Base-by-base conservation (phyloP, 2,329 filamentous ascomycete genomes). In the Sphaerulina vaccinii region DNA sequence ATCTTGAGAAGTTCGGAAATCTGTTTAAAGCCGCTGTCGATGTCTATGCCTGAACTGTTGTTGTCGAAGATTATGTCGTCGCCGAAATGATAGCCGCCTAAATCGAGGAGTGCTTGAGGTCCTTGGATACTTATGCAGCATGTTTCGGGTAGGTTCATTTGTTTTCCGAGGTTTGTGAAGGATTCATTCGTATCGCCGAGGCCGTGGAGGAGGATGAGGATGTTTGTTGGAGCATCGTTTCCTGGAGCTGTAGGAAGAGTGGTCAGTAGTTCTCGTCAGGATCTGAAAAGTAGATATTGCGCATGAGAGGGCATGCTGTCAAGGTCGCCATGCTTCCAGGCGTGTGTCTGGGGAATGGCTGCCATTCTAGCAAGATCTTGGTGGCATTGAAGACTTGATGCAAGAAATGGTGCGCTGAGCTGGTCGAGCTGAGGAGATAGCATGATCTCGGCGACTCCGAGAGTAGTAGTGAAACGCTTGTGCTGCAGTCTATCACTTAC, bases 131-230 rank as follows among this genome's bases (percentile, higher is more conserved):
- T 81, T 48, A 96, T 80, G 62, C 84, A 83, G 51, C 85, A 79
- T 46, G 90, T 90, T 64, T 90, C 87, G 0, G 90, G 89, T 2
- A 95, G 81, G 55, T 79, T 76, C 55, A 95, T 72, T 60, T 82
- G 83, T 51, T 76, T 75, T 16, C 84, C 88, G 55, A 95, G 86
- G 38, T 73, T 72, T 54, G 81, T 79, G 68, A 93, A 95, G 29
- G 87, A 77, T 2, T 68, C 64, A 54, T 88, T 80, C 27, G 80
- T 83, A 72, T 95, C 90, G 56, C 90, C 90, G 10, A 95, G 80
- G 58, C 90, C 90, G 70, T 95, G 90, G 52, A 95, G 82, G 45
- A 95, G 80, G 65, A 95, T 73, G 56, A 95, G 82, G 60, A 95
- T 78, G 62, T 91, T 86, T 37, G 84, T 87, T 8, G 86, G 82